These are phyloP conservation scores for Ustilago tritici DNA, from an alignment of 1,284 basidiomycete species.

Conservation along the genomic window DNA sequence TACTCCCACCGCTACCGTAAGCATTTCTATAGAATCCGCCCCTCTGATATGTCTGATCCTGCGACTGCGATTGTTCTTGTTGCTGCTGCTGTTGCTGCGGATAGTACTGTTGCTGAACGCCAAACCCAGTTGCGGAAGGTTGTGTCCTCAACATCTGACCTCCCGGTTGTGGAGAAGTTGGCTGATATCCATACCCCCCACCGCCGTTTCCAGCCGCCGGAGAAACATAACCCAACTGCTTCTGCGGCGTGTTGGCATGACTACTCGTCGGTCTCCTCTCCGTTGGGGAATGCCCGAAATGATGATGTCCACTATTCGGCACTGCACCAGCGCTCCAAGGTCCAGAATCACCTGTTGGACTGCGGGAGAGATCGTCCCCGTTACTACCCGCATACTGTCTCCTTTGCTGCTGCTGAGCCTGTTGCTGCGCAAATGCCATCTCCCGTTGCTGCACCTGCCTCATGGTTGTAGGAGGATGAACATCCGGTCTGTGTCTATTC, in stretches of 20 bases:
- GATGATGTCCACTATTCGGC: conserved; percentile 1
- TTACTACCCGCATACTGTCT: conserved; percentile 26
- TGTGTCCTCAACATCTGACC: conserved; percentile 15
- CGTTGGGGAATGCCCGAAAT: conserved; percentile 22
- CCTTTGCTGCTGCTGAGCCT: conserved; percentile 24
- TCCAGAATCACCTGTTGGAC: conserved; percentile 26
- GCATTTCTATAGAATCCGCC: conserved; percentile 24
- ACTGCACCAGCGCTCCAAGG: conserved; percentile 39
- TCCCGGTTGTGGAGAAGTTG: conserved; percentile 4
- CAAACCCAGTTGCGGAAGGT: neutral
- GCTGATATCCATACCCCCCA: conserved; percentile 2
- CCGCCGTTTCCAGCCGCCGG: neutral
- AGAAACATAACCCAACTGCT: conserved; percentile 16
- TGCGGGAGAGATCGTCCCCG: conserved; percentile 34
- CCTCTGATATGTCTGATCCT: conserved; percentile 23
- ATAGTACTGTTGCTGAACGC: neutral
- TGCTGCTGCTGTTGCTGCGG: conserved; percentile 10
- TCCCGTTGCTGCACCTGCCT: conserved; percentile 50
- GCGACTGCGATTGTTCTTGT: conserved; percentile 10
- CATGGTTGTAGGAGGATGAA: conserved; percentile 58
- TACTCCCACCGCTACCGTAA: conserved; percentile 14
- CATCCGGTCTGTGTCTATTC: conserved; percentile 53
- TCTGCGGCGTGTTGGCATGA: conserved; percentile 26
- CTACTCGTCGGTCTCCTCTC: conserved; percentile 17
- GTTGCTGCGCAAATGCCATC: conserved; percentile 30